Conservation (phyloP, 1,284 basidiomycete species). For the Fomitopsis schrenkii region DNA sequence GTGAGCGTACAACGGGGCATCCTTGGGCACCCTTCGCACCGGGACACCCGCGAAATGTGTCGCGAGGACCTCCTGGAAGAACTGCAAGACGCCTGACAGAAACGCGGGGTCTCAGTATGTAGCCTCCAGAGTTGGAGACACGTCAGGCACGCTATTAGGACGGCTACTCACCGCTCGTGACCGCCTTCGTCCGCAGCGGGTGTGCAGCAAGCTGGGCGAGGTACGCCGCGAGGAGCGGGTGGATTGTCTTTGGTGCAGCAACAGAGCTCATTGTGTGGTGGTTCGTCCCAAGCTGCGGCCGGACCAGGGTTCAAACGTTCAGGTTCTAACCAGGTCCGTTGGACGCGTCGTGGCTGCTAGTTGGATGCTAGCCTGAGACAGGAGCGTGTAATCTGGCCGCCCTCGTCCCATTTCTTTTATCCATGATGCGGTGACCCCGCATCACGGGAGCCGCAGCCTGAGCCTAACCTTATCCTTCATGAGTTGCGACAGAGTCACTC, state of each 20-base stretch:
- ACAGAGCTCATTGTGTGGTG: constrained; percentile 29
- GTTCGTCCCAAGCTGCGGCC: not conserved
- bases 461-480: not conserved
- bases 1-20: constrained; percentile 50
- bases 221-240: constrained; percentile 62
- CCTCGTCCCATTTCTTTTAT: not conserved
- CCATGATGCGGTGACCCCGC: not conserved
- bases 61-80: constrained; percentile 79
- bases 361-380: not conserved
- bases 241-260: constrained; percentile 29
- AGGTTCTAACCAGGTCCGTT: not conserved
- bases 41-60: constrained; percentile 64
- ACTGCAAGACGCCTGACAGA: constrained; percentile 56
- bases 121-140: not conserved
- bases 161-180: constrained; percentile 53
- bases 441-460: not conserved
- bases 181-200: constrained; percentile 72
- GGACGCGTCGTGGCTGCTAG: not conserved
- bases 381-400: not conserved
- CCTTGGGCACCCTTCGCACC: constrained; percentile 43
- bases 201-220: constrained; percentile 56
- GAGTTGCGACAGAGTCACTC: not conserved
- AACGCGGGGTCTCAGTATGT: not conserved
- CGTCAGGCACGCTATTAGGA: not conserved
- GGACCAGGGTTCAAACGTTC: not conserved